Base-by-base conservation (phyloP, 257 asterid genomes). In the Capsicum baccatum region DNA sequence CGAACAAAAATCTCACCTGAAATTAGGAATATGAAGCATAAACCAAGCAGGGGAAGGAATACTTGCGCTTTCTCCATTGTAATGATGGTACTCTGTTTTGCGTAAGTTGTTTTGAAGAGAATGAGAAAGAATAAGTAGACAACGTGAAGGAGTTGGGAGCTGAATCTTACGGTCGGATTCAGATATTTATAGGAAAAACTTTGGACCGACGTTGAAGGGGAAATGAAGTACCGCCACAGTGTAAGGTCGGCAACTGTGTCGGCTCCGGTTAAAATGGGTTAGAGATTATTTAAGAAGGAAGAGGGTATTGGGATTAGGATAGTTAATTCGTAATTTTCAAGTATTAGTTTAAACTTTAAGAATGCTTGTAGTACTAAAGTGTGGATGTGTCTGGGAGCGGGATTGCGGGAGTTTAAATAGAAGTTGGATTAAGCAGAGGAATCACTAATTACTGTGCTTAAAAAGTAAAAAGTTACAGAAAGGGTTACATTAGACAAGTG, bases 211-310 rank as follows among this genome's bases (percentile, higher is more conserved):
- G 16, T 66, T 48, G 37, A 59, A 58, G 81, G 68, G 58, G 79
- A 6, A 52, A 73, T 6, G 16, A 47, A 84, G 26, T 64, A 76
- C 87, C 87, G 87, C 87, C 89, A 85, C 78, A 74, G 84, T 9
- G 69, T 76, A 74, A 84, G 69, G 89, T 87, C 89, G 66, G 79
- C 59, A 26, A 47, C 60, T 47, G 14, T 76, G 89, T 87, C 87
- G 66, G 79, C 59, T 52, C 63, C 60, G 63, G 14, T 76, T 0
- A 76, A 76, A 52, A 76, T 21, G 81, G 42, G 10, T 19, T 62
- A 62, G 7, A 83, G 70, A 47, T 39, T 39, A 26, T 37, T 37
- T 63, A 79, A 19, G 60, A 9, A 54, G 9, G 47, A 74, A 79
- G 33, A 63, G 9, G 17, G 62, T 6, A 8, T 74, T 79, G 63